Evolutionary conservation across 345 rosid species (phyloP).

Genomic region (Gossypium bickii): DNA sequence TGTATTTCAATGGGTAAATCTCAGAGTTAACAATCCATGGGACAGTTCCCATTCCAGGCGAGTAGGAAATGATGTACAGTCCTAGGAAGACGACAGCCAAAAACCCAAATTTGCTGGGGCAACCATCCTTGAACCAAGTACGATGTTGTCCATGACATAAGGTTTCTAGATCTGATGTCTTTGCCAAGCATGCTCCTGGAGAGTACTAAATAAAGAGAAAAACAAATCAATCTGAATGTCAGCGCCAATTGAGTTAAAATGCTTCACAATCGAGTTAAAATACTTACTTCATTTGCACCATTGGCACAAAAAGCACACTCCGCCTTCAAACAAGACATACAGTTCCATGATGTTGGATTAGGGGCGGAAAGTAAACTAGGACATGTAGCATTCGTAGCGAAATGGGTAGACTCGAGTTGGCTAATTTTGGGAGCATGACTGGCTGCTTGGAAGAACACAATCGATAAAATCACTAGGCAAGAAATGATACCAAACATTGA

Average conservation of each 20-base stretch:
- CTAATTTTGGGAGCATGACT: conserved; percentile 45
- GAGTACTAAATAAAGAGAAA: conserved; percentile 29
- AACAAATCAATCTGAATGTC: neutral
- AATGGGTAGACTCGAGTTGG: conserved; percentile 28
- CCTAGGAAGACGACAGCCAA: conserved; percentile 51
- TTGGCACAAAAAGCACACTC: conserved; percentile 60
- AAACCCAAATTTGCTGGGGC: conserved; percentile 78
- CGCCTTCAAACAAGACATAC: conserved; percentile 60
- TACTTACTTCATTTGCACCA: conserved; percentile 30
- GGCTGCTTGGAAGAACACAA: conserved; percentile 57
- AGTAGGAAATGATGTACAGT: conserved; percentile 26
- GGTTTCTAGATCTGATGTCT: conserved; percentile 19
- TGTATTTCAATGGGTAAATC: conserved; percentile 31
- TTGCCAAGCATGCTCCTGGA: conserved; percentile 71
- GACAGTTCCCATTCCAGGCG: conserved; percentile 36
- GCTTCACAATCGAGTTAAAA: neutral
- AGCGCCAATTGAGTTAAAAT: too few relatives aligned
- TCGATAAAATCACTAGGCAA: conserved; percentile 45
- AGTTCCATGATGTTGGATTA: conserved; percentile 46
- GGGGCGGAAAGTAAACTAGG: conserved; percentile 27
- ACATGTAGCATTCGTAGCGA: conserved; percentile 64
- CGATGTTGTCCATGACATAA: conserved; percentile 34
- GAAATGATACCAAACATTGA: conserved; percentile 67
- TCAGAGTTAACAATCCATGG: conserved; percentile 40
- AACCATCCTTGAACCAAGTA: conserved; percentile 56